Base-by-base conservation (phyloP, 1,284 basidiomycete species). In the Papiliotrema nemorosa region DNA sequence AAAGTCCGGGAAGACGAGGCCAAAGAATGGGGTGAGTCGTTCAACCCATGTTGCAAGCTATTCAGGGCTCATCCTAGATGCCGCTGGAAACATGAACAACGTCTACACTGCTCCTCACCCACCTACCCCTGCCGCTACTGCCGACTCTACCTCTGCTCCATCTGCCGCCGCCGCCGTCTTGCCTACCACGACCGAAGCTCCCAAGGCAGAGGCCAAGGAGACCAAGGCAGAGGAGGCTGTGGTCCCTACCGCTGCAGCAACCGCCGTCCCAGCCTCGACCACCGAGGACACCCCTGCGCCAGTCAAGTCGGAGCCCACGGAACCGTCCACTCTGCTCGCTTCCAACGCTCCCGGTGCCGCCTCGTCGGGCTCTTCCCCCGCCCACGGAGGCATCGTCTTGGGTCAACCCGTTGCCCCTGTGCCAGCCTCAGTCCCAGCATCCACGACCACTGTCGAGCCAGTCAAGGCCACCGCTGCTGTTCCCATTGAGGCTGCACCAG, bases 41-140 rank as follows among this genome's bases (percentile, higher is more conserved):
- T 18, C n/a, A 41, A 18, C 10, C 31, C 26, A 7, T 14, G 12
- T 27, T 5, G 9, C 7, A 20, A 7, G 27, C 3, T 40, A 27
- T 21, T 29, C 3, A 21, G 6, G 10, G 13, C 16, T 36, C 50
- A 5, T 21, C 14, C 5, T 48, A 72, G 73, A 75, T 50, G 67
- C 72, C 40, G 69, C 70, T 38, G 73, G 73, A 35, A 75, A 75
- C 63, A 72, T 74, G 70, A 75, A 75, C 72, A 75, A 75, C 53
- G 69, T 72, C 42, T 72, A 70, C 62, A 66, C 61, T 20, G 68
- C 69, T 12, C 69, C 69, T 37, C 53, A 49, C 24, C 49, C 53
- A 34, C 55, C 59, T 44, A 54, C 50, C 35, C 22, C 42, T n/a
- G 24, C 36, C 16, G 34, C 39, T 22, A 25, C 44, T 22, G 21